phyloP scores from a whole-genome alignment of 495 filamentous ascomycete genomes.

The Bathelium albidoporum region DNA sequence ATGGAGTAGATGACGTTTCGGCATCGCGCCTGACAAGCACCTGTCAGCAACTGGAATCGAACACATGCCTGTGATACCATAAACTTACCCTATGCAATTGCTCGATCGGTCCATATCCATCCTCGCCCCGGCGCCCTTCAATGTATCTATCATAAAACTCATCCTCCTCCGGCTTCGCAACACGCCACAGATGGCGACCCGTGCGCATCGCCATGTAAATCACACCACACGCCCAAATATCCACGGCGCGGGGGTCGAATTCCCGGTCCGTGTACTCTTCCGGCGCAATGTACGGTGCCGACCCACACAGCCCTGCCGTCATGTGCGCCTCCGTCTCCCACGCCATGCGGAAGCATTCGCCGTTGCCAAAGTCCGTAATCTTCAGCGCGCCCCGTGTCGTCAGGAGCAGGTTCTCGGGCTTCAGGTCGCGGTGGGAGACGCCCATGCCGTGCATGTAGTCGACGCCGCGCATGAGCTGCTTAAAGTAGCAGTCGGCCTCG shows the following conservation, averaged over 20 bases:
- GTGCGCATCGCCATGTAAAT: slow-evolving; percentile 99
- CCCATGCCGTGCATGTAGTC: slow-evolving; percentile 99
- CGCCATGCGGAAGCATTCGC: slow-evolving; percentile 98
- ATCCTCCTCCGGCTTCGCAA: slow-evolving; percentile 89
- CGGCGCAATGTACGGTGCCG: slow-evolving; percentile 92
- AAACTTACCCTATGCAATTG: slow-evolving; percentile 80
- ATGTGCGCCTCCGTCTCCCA: slow-evolving; percentile 98
- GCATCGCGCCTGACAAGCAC: slow-evolving; percentile 65
- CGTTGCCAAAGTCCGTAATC: slow-evolving; percentile 98
- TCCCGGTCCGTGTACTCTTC: slow-evolving; percentile 93
- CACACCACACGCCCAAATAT: slow-evolving; percentile 95
- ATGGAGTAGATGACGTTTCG: slow-evolving; percentile 99
- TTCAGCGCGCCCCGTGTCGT: slow-evolving; percentile 92
- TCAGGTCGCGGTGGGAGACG: slow-evolving; percentile 92
- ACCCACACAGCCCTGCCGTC: slow-evolving; percentile 93
- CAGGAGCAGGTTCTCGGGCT: slow-evolving; percentile 92
- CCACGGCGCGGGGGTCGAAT: slow-evolving; percentile 93
- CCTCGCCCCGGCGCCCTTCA: slow-evolving; percentile 81
- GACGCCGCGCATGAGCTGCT: slow-evolving; percentile 98
- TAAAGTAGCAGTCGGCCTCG: slow-evolving; percentile 98
- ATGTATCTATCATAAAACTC: slow-evolving; percentile 94
- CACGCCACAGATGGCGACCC: slow-evolving; percentile 89
- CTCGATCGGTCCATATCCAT: slow-evolving; percentile 93
- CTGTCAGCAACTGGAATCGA: slow-evolving; percentile 30
- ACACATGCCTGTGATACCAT: not conserved